Evolutionary conservation across 768 basidiomycete genomes (phyloP).

Genomic region (Coprinopsis sp.): DNA sequence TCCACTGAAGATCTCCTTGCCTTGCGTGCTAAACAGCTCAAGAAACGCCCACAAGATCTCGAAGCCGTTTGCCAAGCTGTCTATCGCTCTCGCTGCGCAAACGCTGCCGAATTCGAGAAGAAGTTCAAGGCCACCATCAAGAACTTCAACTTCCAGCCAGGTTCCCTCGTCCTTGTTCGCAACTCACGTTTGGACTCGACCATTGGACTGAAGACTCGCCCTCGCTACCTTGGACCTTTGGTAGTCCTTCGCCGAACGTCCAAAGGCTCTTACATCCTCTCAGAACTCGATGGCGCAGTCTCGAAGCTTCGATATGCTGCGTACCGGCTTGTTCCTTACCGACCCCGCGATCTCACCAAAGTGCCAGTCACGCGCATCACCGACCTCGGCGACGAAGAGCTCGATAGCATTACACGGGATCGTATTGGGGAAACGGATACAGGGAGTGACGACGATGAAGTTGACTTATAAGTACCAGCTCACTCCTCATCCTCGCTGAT

Average conservation of each 20-base stretch:
- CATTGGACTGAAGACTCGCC: slow-evolving; percentile 25
- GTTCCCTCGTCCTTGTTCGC: slow-evolving; percentile 29
- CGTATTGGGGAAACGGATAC: too few species aligned
- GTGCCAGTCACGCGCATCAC: too few species aligned
- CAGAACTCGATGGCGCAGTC: slow-evolving; percentile 23
- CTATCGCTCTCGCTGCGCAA: slow-evolving; percentile 5
- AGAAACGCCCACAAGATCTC: slow-evolving; percentile 15
- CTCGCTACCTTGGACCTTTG: slow-evolving; percentile 31
- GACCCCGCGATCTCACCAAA: too few species aligned
- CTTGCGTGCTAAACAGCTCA: slow-evolving; percentile 10
- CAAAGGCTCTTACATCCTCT: slow-evolving; percentile 23
- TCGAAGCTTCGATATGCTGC: slow-evolving; percentile 19
- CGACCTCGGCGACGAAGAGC: too few species aligned
- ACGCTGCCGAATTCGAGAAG: slow-evolving; percentile 22
- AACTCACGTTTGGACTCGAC: slow-evolving; percentile 29
- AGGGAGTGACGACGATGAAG: too few species aligned
- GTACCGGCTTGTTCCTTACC: slow-evolving; percentile 26
- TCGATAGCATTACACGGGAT: too few species aligned
- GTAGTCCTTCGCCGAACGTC: slow-evolving; percentile 23
- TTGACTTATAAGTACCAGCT: too few species aligned
- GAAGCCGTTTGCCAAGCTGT: slow-evolving; percentile 8
- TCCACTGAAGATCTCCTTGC: slow-evolving; percentile 12
- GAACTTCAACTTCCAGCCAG: slow-evolving; percentile 23
- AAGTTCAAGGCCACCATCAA: slow-evolving; percentile 18
- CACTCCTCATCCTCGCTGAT: too few species aligned